These are phyloP conservation scores for Onygenales sp. DNA, from an alignment of 2,329 filamentous ascomycete species.

Conservation along the genomic window DNA sequence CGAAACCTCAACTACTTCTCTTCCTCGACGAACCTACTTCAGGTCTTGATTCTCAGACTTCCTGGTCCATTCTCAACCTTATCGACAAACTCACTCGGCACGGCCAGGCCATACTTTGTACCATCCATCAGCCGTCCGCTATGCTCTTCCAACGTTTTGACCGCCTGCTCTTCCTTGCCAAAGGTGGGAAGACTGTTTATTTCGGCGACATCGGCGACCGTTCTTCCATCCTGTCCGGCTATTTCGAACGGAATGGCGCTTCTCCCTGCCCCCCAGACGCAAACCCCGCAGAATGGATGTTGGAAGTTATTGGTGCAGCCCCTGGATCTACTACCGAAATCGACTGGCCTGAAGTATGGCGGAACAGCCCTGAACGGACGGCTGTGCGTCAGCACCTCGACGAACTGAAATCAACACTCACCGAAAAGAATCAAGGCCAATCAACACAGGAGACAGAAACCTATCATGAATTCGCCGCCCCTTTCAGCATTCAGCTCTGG, in stretches of 20 bases:
- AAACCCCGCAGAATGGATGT: slow-evolving; percentile 70
- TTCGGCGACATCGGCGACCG: slow-evolving; percentile 57
- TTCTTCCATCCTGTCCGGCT: slow-evolving; percentile 47
- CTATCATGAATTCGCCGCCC: slow-evolving; percentile 64
- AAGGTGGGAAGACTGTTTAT: slow-evolving; percentile 58
- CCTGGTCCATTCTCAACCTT: slow-evolving; percentile 81
- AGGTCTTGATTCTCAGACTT: slow-evolving; percentile 84
- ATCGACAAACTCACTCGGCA: slow-evolving; percentile 81
- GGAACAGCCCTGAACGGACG: slow-evolving; percentile 45
- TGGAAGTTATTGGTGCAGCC: slow-evolving; percentile 50
- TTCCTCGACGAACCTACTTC: slow-evolving; percentile 95
- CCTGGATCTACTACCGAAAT: slow-evolving; percentile 54
- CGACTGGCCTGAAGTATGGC: slow-evolving; percentile 45
- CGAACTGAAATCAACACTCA: slow-evolving; percentile 40
- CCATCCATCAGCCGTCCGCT: slow-evolving; percentile 89
- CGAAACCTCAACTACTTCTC: slow-evolving; percentile 77
- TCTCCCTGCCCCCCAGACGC: slow-evolving; percentile 49
- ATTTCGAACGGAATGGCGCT: slow-evolving; percentile 58
- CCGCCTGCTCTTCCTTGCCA: slow-evolving; percentile 53
- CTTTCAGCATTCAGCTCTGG: slow-evolving; percentile 57
- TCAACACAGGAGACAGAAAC: slow-evolving; percentile 23
- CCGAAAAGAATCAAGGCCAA: slow-evolving; percentile 21
- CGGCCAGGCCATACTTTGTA: slow-evolving; percentile 93
- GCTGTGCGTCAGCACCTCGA: slow-evolving; percentile 37
- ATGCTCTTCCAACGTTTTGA: slow-evolving; percentile 87